Evolutionary conservation across 2,329 filamentous ascomycete species (phyloP).

Genomic region (Aspergillus fumigatiaffinis): DNA sequence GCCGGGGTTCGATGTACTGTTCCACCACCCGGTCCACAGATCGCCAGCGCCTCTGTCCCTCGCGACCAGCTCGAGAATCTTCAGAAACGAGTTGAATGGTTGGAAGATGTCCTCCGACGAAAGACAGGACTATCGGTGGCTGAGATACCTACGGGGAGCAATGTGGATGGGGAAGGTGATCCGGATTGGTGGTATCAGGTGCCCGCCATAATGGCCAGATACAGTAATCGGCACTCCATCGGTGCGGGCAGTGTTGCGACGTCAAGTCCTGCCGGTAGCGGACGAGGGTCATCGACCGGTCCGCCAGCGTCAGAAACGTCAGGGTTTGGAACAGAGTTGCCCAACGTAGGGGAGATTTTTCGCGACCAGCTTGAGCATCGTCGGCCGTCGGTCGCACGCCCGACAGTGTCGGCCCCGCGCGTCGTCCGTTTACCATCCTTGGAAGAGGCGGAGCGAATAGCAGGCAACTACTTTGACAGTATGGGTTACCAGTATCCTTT

Average conservation of each 20-base stretch:
- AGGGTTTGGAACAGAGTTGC: constrained; percentile 29
- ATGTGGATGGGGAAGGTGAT: constrained; percentile 31
- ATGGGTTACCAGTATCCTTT: constrained; percentile 40
- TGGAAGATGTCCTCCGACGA: constrained; percentile 34
- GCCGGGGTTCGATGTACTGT: constrained; percentile 40
- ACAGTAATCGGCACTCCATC: constrained; percentile 16
- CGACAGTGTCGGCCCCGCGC: constrained; percentile 25
- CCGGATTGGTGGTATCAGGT: constrained; percentile 38
- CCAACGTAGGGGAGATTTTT: constrained; percentile 39
- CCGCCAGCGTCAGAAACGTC: constrained; percentile 16
- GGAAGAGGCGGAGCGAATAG: constrained; percentile 32
- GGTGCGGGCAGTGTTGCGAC: constrained; percentile 13
- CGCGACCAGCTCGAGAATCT: constrained; percentile 38
- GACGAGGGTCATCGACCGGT: constrained; percentile 14
- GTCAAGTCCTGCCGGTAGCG: constrained; percentile 8
- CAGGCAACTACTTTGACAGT: constrained; percentile 35
- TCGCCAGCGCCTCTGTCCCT: constrained; percentile 35
- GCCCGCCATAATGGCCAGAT: constrained; percentile 32
- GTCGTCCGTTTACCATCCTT: constrained; percentile 32
- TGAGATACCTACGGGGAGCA: constrained; percentile 29
- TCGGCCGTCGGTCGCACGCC: constrained; percentile 31
- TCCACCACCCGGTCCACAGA: constrained; percentile 35
- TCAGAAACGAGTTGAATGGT: constrained; percentile 38
- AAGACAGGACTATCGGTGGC: constrained; percentile 33
- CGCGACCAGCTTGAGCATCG: constrained; percentile 38